Conservation (phyloP, 164 flowering plant species). For the Chimonanthus praecox region DNA sequence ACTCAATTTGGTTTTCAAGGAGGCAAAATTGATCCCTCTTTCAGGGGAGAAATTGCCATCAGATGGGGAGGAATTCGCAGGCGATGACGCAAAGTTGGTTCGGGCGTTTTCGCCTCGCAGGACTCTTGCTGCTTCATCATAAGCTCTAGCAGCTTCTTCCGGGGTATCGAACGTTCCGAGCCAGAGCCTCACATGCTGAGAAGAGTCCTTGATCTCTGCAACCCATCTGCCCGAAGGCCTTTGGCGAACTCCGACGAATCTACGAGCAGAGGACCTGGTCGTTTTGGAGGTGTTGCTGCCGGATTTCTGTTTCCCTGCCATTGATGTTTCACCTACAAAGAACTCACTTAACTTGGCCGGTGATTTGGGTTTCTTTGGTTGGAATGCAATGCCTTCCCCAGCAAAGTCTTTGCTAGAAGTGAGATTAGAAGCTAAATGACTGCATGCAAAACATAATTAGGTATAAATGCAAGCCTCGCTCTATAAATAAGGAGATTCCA, state of each 20-base stretch:
- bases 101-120: slow-evolving; percentile 69
- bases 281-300: slow-evolving; percentile 7
- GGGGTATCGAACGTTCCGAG: slow-evolving; percentile 71
- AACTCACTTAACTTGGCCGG: too few species aligned
- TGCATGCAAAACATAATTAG: slow-evolving; percentile 6
- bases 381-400: background rate
- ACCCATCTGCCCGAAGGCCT: slow-evolving; percentile 86
- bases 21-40: slow-evolving; percentile 42
- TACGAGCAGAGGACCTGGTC: slow-evolving; percentile 22
- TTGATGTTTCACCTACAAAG: background rate
- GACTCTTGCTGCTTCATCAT: slow-evolving; percentile 74
- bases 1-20: slow-evolving; percentile 62
- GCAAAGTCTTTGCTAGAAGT: too few species aligned
- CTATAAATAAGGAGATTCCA: slow-evolving; percentile 19
- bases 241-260: slow-evolving; percentile 65
- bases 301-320: slow-evolving; percentile 7
- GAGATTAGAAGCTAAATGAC: background rate
- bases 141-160: slow-evolving; percentile 73
- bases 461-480: background rate
- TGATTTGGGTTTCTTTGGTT: background rate
- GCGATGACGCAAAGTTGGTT: slow-evolving; percentile 44
- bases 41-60: slow-evolving; percentile 9
- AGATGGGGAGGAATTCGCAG: slow-evolving; percentile 5
- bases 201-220: slow-evolving; percentile 79
- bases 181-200: slow-evolving; percentile 65